These are phyloP conservation scores for Picochlorum sp. DNA, from an alignment of 139 green algal species.

Conservation along the genomic window DNA sequence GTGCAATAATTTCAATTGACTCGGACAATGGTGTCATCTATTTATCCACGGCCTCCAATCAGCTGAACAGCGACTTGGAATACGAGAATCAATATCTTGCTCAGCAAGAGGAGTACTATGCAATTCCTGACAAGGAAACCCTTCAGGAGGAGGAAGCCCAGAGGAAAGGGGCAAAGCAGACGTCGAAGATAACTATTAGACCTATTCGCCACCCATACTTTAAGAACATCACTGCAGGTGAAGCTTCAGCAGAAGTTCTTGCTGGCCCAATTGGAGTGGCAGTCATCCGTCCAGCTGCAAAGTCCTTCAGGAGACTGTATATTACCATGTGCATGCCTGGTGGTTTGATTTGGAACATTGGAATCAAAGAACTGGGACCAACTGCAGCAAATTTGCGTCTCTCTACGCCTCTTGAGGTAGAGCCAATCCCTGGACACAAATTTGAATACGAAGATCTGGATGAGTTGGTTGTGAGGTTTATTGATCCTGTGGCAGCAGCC, in stretches of 20 bases:
- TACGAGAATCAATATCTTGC: conserved; percentile 35
- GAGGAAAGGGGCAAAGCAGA: background rate
- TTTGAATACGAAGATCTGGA: conserved; percentile 71
- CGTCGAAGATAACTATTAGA: conserved; percentile 21
- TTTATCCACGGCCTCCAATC: conserved; percentile 17
- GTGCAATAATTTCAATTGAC: conserved; percentile 18
- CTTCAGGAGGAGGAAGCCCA: background rate
- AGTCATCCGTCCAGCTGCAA: conserved; percentile 41
- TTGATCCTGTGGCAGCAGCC: conserved; percentile 39
- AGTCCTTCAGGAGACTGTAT: conserved; percentile 19
- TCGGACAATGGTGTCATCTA: conserved; percentile 6
- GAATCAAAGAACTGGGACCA: conserved; percentile 53
- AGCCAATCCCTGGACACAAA: conserved; percentile 14
- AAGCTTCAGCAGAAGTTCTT: conserved; percentile 29
- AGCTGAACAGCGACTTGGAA: conserved; percentile 20
- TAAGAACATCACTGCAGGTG: conserved; percentile 45
- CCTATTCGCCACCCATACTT: conserved; percentile 64
- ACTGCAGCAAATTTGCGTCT: conserved; percentile 33
- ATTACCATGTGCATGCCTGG: conserved; percentile 20
- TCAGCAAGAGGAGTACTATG: conserved; percentile 21
- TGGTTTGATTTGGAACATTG: conserved; percentile 33
- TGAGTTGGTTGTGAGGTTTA: conserved; percentile 55
- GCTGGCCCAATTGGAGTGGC: conserved; percentile 4
- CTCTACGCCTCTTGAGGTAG: conserved; percentile 44
- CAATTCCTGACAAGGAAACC: conserved; percentile 15